Percentiles rank a stretch among this genome's conserved stretches.
phyloP scores from a whole-genome alignment of 345 rosid genomes.

The Isatis tinctoria region DNA sequence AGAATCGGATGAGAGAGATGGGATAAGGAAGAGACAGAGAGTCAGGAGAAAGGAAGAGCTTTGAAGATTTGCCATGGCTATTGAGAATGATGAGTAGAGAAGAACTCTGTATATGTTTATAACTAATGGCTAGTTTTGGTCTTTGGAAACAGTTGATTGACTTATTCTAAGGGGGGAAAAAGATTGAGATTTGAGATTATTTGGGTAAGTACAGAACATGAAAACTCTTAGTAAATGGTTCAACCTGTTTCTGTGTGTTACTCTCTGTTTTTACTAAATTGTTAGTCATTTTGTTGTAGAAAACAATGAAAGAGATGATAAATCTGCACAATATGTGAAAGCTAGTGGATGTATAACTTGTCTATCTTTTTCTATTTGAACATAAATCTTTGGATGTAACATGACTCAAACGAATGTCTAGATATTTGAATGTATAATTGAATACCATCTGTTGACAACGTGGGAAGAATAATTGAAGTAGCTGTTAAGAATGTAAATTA shows the following conservation, averaged over 20 bases:
- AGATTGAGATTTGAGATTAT: background rate
- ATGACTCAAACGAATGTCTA: background rate
- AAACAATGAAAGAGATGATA: background rate
- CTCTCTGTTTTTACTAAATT: background rate
- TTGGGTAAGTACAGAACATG: background rate
- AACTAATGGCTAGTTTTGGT: background rate
- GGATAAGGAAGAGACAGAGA: slow-evolving; percentile 1
- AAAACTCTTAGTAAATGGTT: background rate
- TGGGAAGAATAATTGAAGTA: background rate
- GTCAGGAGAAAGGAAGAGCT: background rate
- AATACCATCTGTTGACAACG: background rate
- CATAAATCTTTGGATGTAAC: background rate
- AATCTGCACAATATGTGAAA: background rate
- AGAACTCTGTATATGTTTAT: background rate
- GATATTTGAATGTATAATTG: background rate
- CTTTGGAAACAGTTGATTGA: background rate
- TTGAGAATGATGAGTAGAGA: background rate
- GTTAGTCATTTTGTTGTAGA: background rate
- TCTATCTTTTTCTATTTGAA: background rate
- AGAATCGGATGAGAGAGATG: slow-evolving; percentile 45
- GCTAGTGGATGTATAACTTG: background rate
- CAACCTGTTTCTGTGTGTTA: background rate
- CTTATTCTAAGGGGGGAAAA: background rate
- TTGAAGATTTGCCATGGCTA: background rate
- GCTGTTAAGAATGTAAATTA: background rate